These are phyloP conservation scores for Cladosporium colombiae DNA, from an alignment of 2,329 filamentous ascomycete genomes.

Conservation along the genomic window DNA sequence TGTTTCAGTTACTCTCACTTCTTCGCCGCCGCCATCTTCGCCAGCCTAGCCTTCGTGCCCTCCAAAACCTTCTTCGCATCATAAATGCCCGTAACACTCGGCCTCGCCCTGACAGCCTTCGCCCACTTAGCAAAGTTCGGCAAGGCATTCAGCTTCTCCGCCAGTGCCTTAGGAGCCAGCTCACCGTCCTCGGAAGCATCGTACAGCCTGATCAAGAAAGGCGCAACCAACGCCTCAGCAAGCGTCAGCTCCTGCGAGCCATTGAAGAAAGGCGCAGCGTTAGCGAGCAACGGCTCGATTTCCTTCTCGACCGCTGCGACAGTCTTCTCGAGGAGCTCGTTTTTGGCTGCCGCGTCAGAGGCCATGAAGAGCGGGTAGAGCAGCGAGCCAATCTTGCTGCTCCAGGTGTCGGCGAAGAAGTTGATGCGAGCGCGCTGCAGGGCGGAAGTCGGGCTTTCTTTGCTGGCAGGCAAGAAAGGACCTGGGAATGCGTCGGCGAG, in stretches of 20 bases:
- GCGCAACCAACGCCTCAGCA: constrained; percentile 70
- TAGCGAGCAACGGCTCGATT: constrained; percentile 67
- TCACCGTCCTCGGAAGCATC: constrained; percentile 55
- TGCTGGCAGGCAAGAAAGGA: constrained; percentile 61
- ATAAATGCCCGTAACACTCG: constrained; percentile 67
- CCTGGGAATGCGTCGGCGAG: constrained; percentile 69
- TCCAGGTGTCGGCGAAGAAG: constrained; percentile 73
- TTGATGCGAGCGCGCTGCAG: constrained; percentile 65
- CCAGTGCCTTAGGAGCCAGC: constrained; percentile 54
- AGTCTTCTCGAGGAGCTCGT: constrained; percentile 51
- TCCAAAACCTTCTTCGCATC: constrained; percentile 54
- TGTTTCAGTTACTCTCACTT: too few species aligned
- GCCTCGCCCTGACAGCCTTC: constrained; percentile 35
- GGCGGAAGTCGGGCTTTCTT: constrained; percentile 54
- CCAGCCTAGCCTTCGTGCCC: constrained; percentile 47
- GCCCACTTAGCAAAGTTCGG: constrained; percentile 52
- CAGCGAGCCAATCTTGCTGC: constrained; percentile 58
- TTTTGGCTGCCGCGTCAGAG: constrained; percentile 45
- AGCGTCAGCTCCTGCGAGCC: constrained; percentile 61
- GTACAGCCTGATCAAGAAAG: constrained; percentile 66
- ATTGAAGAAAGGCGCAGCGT: constrained; percentile 49
- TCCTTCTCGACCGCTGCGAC: constrained; percentile 65
- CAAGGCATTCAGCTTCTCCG: constrained; percentile 53
- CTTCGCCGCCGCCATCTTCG: constrained; percentile 32
- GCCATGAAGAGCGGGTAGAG: constrained; percentile 50